Evolutionary conservation across 108 stramenopile genomes (phyloP).

Genomic region (Skeletonema tropicum): DNA sequence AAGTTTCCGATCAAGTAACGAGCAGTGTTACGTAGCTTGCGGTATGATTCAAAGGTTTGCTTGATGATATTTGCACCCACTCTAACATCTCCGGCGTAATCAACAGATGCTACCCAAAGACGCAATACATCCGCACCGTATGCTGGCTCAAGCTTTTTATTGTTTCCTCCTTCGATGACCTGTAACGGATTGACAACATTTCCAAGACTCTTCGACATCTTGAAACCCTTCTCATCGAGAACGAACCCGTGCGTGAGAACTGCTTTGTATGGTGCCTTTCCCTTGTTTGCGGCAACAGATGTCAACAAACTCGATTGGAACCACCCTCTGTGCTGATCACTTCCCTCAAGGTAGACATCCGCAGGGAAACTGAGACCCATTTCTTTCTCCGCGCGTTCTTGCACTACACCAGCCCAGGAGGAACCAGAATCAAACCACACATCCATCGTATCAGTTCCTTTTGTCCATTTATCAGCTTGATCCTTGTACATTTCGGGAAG

Average conservation of each 20-base stretch:
- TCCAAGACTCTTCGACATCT: conserved; percentile 99
- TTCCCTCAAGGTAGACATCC: conserved; percentile 92
- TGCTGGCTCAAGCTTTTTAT: conserved; percentile 93
- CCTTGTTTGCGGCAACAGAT: conserved; percentile 87
- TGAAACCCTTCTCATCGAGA: conserved; percentile 97
- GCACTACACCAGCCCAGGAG: conserved; percentile 95
- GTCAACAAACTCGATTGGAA: conserved; percentile 98
- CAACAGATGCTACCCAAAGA: conserved; percentile 96
- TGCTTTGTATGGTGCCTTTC: conserved; percentile 91
- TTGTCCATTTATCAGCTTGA: conserved; percentile 90
- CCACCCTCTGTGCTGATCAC: conserved; percentile 99
- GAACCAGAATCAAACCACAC: conserved; percentile 99
- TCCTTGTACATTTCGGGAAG: conserved; percentile 84
- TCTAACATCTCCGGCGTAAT: conserved; percentile 95
- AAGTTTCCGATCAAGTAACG: conserved; percentile 95
- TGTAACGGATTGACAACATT: conserved; percentile 95
- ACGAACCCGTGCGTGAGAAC: conserved; percentile 99
- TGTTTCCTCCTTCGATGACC: conserved; percentile 96
- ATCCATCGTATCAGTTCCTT: conserved; percentile 99
- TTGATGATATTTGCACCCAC: conserved; percentile 93
- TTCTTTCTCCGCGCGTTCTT: conserved; percentile 72
- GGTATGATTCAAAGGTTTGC: conserved; percentile 94
- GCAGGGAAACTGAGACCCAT: conserved; percentile 83
- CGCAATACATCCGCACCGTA: conserved; percentile 98
- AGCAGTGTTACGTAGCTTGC: conserved; percentile 96